Evolutionary conservation across 228 moss, liverwort and hornwort genomes (phyloP).

Genomic region (Sphagnum magellanicum): DNA sequence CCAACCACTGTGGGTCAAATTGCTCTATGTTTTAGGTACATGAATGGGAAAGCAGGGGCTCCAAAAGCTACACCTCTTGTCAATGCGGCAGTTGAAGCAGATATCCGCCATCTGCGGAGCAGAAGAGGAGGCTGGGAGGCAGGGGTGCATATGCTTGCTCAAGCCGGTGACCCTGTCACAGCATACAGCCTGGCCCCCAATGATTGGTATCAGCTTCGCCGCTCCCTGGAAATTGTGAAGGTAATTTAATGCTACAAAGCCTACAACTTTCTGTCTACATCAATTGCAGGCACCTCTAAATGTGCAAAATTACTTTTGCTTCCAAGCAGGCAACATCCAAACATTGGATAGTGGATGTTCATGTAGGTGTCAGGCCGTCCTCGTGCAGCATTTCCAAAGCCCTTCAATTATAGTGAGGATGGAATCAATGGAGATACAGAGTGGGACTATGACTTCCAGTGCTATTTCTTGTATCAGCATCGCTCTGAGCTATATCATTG

Average conservation of each 20-base stretch:
- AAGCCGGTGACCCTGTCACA: conserved; percentile 73
- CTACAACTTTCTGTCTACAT: neutral
- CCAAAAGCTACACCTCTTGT: conserved; percentile 49
- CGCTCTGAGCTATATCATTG: conserved; percentile 73
- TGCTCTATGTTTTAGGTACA: conserved; percentile 34
- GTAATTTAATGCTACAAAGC: conserved; percentile 15
- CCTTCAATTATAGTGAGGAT: conserved; percentile 25
- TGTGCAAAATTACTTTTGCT: too few species aligned
- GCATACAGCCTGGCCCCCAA: conserved; percentile 58
- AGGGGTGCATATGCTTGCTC: conserved; percentile 50
- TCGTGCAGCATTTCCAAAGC: conserved; percentile 49
- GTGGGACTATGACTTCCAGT: conserved; percentile 86
- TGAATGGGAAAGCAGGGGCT: conserved; percentile 70
- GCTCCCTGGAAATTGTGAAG: conserved; percentile 75
- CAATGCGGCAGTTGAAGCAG: conserved; percentile 39
- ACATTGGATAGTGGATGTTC: neutral
- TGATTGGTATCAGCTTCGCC: conserved; percentile 82
- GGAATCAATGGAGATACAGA: conserved; percentile 10
- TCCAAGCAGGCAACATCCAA: neutral
- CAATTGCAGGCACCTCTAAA: neutral
- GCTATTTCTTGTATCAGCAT: conserved; percentile 75
- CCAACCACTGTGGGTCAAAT: too few species aligned
- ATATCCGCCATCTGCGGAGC: conserved; percentile 28
- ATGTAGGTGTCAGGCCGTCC: conserved; percentile 64
- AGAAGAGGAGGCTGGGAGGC: conserved; percentile 58